phyloP scores from a whole-genome alignment of 2,329 filamentous ascomycete genomes.

The Aspergillus sp. region DNA sequence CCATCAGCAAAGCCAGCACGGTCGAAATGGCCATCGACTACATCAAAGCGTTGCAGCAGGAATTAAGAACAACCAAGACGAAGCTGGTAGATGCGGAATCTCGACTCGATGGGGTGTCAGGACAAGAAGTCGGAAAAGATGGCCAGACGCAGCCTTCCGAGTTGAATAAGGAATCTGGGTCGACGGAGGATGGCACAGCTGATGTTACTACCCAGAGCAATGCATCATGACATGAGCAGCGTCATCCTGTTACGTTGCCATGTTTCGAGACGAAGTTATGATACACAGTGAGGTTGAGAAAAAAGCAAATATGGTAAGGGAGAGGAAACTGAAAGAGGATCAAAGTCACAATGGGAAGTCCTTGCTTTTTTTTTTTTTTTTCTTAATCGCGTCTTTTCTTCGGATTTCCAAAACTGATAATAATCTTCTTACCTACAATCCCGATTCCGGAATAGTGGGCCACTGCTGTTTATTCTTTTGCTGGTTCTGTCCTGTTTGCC shows the following conservation, averaged over 20 bases:
- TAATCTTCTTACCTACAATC: neutral
- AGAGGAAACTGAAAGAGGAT: neutral
- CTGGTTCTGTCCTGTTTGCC: no score
- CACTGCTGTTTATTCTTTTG: no score
- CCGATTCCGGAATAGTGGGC: neutral
- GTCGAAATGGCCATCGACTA: conserved; percentile 97
- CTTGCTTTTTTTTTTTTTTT: neutral
- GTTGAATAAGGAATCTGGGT: neutral
- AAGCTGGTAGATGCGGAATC: conserved; percentile 59
- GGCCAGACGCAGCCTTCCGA: neutral
- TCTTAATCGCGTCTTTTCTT: neutral
- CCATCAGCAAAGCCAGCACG: conserved; percentile 88
- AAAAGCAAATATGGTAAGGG: neutral
- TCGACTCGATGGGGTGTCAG: conserved; percentile 37
- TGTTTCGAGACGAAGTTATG: neutral
- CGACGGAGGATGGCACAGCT: neutral
- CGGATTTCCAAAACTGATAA: no score
- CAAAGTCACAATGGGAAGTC: neutral
- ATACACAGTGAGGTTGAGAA: neutral
- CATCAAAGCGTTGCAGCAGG: conserved; percentile 73
- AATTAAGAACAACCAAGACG: conserved; percentile 57
- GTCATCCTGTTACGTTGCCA: neutral
- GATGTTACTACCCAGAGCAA: neutral
- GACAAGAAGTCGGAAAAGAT: neutral
- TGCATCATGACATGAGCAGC: neutral